Evolutionary conservation across 2,329 filamentous ascomycete genomes (phyloP).

Genomic region (Fusarium nematophilum): DNA sequence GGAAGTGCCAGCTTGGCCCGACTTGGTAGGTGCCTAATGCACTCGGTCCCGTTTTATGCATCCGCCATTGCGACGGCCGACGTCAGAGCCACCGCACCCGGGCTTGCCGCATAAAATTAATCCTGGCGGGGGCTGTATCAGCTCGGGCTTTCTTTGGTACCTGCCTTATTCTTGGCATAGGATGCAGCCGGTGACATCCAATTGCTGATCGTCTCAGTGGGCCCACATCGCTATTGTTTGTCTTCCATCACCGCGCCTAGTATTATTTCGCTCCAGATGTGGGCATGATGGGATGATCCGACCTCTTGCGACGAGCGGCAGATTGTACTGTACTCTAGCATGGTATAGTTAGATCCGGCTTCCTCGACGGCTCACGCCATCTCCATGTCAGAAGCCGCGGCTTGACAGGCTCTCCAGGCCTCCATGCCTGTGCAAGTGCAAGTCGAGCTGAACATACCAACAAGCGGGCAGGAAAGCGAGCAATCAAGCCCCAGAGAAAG

Average conservation of each 20-base stretch:
- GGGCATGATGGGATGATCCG: constrained; percentile 19
- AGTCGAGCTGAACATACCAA: constrained; percentile 25
- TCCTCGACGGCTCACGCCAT: not conserved
- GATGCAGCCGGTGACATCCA: constrained; percentile 10
- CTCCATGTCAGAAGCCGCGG: not conserved
- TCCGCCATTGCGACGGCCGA: constrained; percentile 20
- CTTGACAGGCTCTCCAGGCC: constrained; percentile 6
- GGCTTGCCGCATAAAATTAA: constrained; percentile 46
- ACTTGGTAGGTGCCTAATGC: constrained; percentile 41
- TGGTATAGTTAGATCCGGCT: not conserved
- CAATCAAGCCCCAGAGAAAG: constrained; percentile 9
- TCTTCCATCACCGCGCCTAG: not conserved
- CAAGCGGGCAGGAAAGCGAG: constrained; percentile 7
- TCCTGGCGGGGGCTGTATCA: constrained; percentile 28
- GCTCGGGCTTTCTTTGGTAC: constrained; percentile 1
- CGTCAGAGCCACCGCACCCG: constrained; percentile 30
- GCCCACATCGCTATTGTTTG: constrained; percentile 28
- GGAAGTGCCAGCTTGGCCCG: constrained; percentile 20
- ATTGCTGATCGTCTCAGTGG: constrained; percentile 19
- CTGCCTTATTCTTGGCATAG: constrained; percentile 25
- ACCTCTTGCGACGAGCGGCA: constrained; percentile 6
- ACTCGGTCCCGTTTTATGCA: constrained; percentile 39
- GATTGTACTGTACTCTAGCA: not conserved
- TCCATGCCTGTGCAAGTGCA: constrained; percentile 14
- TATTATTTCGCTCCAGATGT: constrained; percentile 1